Evolutionary conservation across 1,284 basidiomycete species (phyloP).

Genomic region (Ustilago loliicola): DNA sequence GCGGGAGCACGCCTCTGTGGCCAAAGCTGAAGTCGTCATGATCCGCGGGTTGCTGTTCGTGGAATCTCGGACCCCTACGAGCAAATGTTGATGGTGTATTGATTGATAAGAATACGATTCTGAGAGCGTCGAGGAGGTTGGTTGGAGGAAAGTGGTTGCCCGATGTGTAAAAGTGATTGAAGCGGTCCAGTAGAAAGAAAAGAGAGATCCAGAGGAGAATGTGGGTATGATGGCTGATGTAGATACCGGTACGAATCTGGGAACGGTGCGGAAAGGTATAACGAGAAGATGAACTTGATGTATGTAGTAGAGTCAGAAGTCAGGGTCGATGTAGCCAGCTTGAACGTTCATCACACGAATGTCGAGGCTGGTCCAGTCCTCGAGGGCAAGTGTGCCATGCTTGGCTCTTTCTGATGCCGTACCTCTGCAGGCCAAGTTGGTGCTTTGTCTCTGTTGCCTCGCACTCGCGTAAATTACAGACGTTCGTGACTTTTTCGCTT

Average conservation of each 20-base stretch:
- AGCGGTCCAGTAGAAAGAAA: neutral
- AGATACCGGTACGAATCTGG: neutral
- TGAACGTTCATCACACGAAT: too few species aligned
- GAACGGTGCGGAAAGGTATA: neutral
- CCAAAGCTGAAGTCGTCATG: conserved; percentile 2
- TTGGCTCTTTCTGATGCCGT: neutral
- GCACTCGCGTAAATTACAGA: conserved; percentile 26
- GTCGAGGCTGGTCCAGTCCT: too few species aligned
- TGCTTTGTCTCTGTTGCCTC: conserved; percentile 4
- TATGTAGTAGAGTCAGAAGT: neutral
- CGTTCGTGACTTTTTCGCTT: conserved; percentile 11
- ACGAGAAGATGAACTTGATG: neutral
- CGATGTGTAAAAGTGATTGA: neutral
- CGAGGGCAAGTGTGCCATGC: too few species aligned
- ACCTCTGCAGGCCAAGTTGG: conserved; percentile 10
- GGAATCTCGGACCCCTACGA: neutral
- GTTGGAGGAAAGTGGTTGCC: neutral
- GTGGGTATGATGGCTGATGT: neutral
- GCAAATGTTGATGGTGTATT: neutral
- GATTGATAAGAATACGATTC: neutral
- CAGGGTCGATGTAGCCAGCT: neutral
- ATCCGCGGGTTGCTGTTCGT: neutral
- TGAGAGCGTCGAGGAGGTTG: neutral
- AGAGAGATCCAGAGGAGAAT: neutral
- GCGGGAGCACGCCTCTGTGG: neutral